phyloP scores from a whole-genome alignment of 441 rosid genomes.

The Melastoma candidum region DNA sequence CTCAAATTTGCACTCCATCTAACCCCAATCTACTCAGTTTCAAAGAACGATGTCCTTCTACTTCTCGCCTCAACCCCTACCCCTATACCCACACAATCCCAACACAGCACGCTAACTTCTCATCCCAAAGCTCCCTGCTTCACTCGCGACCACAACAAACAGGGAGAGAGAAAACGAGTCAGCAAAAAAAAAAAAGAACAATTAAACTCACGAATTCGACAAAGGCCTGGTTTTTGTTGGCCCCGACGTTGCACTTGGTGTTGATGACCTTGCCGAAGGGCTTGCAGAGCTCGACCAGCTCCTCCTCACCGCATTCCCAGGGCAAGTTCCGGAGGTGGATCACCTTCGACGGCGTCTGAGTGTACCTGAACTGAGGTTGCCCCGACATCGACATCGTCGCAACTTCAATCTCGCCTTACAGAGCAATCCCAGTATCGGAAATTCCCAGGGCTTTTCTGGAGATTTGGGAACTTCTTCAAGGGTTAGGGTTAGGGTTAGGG shows the following conservation, averaged over 20 bases:
- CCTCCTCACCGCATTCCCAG: slow-evolving; percentile 91
- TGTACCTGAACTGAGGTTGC: slow-evolving; percentile 87
- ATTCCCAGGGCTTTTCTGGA: neutral
- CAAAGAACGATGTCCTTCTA: too few relatives aligned
- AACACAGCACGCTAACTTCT: too few relatives aligned
- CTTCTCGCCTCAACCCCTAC: too few relatives aligned
- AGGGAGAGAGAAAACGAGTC: neutral
- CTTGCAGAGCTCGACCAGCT: slow-evolving; percentile 84
- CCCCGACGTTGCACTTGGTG: slow-evolving; percentile 94
- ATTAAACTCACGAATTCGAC: slow-evolving; percentile 66
- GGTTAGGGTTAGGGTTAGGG: too few relatives aligned
- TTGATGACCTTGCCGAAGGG: slow-evolving; percentile 97
- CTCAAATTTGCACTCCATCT: too few relatives aligned
- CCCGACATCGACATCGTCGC: slow-evolving; percentile 51
- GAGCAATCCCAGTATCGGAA: too few relatives aligned
- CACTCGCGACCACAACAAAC: neutral
- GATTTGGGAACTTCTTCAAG: neutral
- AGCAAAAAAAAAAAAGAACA: neutral
- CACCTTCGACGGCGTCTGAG: slow-evolving; percentile 98
- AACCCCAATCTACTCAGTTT: too few relatives aligned
- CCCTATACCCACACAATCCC: too few relatives aligned
- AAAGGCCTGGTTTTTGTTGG: slow-evolving; percentile 93
- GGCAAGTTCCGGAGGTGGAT: slow-evolving; percentile 92
- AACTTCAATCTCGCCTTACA: too few relatives aligned
- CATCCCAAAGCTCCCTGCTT: too few relatives aligned